Evolutionary conservation across 306 rosid species (phyloP), one percentile per base, ranked within the genome.

Genomic region (Cercis canadensis): DNA sequence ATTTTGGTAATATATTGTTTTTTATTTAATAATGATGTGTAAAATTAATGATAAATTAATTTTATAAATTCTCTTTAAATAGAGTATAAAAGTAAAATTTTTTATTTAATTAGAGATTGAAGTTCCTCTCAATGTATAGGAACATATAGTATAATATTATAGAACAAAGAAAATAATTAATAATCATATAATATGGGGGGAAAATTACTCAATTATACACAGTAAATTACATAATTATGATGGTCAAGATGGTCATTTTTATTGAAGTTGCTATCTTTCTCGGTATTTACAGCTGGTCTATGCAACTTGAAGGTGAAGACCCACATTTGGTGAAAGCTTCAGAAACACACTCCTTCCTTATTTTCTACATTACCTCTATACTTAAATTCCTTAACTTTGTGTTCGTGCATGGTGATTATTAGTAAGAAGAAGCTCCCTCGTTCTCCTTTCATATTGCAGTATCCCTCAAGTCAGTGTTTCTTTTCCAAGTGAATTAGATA

Each of bases 271-370:
- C 60, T 36, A 43, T 65, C 14, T 12, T 57, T 57, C 69, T 50
- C 21, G 69, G 77, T 53, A 72, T 41, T 66, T 59, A 74, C 86
- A 74, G 83, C 62, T 72, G 51, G 47, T 43, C 15, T 69, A 29
- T 40, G 59, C 80, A 73, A 75, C 90, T 87, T 92, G 87, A 67
- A 67, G 75, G 62, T 69, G 85, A 90, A 90, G 96, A 77, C 80
- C 88, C 85, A 80, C 75, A 87, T 82, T 87, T 81, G 98, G 95
- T 94, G 80, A 82, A 82, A 93, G 47, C 90, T 93, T 94, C 85
- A 72, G 5, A 76, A 70, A 74, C 84, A 90, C 96, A 75, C 82
- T 44, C 79, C 33, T n/a, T 69, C 58, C 64, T 39, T 59, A 44
- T 76, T 79, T 68, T 54, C 80, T 78, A 66, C 78, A 21, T 57